phyloP scores from a whole-genome alignment of 495 filamentous ascomycete species.

The Talaromyces stipitatus region DNA sequence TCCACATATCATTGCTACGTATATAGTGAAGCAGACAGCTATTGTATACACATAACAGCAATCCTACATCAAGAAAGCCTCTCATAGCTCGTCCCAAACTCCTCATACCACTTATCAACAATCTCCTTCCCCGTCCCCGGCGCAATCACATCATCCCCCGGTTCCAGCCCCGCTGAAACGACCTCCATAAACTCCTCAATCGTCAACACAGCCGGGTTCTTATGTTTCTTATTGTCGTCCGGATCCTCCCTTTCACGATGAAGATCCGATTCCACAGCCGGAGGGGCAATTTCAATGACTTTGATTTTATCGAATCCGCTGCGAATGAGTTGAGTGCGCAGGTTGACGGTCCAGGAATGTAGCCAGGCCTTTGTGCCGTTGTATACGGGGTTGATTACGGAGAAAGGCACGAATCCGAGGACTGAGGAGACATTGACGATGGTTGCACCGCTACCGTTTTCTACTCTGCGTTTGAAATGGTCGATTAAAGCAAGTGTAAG shows the following conservation, averaged over 20 bases:
- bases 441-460: conserved; percentile 13
- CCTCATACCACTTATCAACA: not conserved
- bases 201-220: conserved; percentile 28
- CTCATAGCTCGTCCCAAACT: not conserved
- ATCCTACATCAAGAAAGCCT: too few species aligned
- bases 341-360: conserved; percentile 40
- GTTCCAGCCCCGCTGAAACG: conserved; percentile 22
- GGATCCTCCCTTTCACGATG: conserved; percentile 42
- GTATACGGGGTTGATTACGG: conserved; percentile 40
- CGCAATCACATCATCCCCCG: not conserved
- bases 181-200: conserved; percentile 41
- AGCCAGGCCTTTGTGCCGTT: conserved; percentile 42
- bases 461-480: conserved; percentile 25
- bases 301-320: conserved; percentile 21
- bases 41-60: too few species aligned
- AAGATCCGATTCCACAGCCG: conserved; percentile 38
- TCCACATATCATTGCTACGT: too few species aligned
- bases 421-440: conserved; percentile 42
- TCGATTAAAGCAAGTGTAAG: conserved; percentile 29
- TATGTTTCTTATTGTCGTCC: conserved; percentile 44
- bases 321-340: conserved; percentile 31
- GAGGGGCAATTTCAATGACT: conserved; percentile 41
- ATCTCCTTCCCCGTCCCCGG: not conserved
- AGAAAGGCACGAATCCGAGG: conserved; percentile 34
- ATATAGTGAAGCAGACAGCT: too few species aligned